Conservation (phyloP, 2,329 filamentous ascomycete species). For the Xylaria sp. region DNA sequence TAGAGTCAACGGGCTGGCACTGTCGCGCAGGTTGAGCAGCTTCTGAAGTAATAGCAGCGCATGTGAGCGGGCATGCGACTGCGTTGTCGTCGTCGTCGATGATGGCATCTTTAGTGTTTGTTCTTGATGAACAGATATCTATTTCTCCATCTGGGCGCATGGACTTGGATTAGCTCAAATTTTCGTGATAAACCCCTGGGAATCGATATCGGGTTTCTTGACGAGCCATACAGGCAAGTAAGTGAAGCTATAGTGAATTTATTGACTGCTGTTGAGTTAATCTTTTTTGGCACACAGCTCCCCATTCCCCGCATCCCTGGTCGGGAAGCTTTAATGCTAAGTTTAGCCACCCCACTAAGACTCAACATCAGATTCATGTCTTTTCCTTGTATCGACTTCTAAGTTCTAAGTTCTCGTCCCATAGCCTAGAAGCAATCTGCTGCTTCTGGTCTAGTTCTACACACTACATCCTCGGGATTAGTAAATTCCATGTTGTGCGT, state of each 20-base stretch:
- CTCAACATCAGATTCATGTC: too few species aligned
- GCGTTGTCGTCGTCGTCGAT: constrained; percentile 61
- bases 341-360: neutral
- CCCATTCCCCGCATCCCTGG: constrained; percentile 37
- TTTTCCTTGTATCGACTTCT: neutral
- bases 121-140: neutral
- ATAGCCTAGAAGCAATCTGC: neutral
- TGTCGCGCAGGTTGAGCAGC: constrained; percentile 80
- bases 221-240: neutral
- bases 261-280: constrained; percentile 11
- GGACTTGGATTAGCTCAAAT: neutral
- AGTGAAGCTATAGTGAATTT: constrained; percentile 23
- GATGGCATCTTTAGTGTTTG: constrained; percentile 66
- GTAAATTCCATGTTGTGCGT: neutral
- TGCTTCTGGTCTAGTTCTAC: neutral
- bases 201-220: neutral
- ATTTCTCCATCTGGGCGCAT: neutral
- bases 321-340: constrained; percentile 31
- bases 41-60: constrained; percentile 86
- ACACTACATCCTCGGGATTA: neutral
- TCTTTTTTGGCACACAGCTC: neutral
- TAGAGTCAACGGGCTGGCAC: constrained; percentile 85
- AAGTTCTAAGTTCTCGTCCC: neutral
- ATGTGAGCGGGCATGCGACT: constrained; percentile 80
- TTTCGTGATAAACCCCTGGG: neutral